phyloP scores from a whole-genome alignment of 768 basidiomycete species.

The Mycena capillaripes region DNA sequence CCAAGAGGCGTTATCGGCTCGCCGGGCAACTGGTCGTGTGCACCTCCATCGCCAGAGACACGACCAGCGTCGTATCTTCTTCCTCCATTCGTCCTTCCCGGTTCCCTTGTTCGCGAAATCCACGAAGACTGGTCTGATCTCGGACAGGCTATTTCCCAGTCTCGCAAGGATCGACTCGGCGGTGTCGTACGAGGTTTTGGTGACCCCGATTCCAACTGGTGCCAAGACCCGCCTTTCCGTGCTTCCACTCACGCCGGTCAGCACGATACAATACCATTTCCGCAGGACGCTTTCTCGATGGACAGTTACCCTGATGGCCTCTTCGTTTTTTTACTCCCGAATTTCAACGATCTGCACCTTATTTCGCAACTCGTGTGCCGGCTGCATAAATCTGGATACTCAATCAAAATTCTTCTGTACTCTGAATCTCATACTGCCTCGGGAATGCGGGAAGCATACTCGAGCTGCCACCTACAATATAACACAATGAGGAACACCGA shows the following conservation, averaged over 20 bases:
- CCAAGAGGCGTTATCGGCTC: conserved; percentile 51
- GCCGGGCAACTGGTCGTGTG: conserved; percentile 45
- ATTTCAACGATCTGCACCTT: conserved; percentile 47
- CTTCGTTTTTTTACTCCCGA: conserved; percentile 54
- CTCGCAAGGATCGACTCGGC: conserved; percentile 40
- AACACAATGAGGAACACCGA: conserved; percentile 16
- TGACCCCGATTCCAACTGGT: conserved; percentile 30
- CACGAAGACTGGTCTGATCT: conserved; percentile 39
- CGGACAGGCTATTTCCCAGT: conserved; percentile 32
- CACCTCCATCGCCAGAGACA: conserved; percentile 46
- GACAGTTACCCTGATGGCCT: conserved; percentile 38
- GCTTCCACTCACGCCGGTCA: too few species aligned
- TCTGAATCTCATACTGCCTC: conserved; percentile 22
- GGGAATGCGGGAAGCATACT: not conserved
- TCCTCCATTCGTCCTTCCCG: conserved; percentile 72
- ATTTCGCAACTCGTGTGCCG: conserved; percentile 53
- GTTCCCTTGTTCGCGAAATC: conserved; percentile 42
- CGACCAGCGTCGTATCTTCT: conserved; percentile 64
- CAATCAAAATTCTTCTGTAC: conserved; percentile 49
- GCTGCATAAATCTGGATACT: conserved; percentile 47
- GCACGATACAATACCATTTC: not conserved
- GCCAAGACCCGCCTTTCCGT: not conserved
- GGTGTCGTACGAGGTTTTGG: conserved; percentile 35
- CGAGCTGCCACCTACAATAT: conserved; percentile 39
- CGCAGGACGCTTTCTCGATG: not conserved